Evolutionary conservation across 2,329 filamentous ascomycete genomes (phyloP).

Genomic region (Cadophora malorum): DNA sequence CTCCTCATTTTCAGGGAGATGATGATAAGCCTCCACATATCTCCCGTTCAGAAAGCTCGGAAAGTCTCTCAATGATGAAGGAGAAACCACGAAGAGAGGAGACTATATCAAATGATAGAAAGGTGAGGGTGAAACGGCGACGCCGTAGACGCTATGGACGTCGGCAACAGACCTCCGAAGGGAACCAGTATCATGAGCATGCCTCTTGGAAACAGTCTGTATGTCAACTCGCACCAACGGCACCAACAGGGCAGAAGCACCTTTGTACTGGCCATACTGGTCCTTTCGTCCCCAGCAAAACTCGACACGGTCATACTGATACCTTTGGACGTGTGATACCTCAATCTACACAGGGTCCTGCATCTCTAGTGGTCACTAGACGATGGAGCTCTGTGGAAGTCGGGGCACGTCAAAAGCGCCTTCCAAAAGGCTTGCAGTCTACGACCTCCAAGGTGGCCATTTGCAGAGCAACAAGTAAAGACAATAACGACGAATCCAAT

Average conservation of each 20-base stretch:
- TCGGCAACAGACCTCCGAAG: conserved; percentile 10
- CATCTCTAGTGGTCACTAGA: conserved; percentile 27
- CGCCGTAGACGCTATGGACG: conserved; percentile 22
- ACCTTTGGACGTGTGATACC: conserved; percentile 12
- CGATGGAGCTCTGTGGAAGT: conserved; percentile 42
- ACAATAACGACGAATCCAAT: conserved; percentile 8
- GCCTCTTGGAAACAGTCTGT: conserved; percentile 19
- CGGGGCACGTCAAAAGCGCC: conserved; percentile 23
- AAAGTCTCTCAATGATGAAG: conserved; percentile 36
- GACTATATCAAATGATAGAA: conserved; percentile 26
- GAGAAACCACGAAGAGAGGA: conserved; percentile 24
- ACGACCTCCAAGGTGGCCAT: not conserved
- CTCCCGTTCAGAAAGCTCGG: conserved; percentile 26
- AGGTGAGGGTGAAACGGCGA: not conserved
- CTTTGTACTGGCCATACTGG: conserved; percentile 21
- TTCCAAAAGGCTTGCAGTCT: conserved; percentile 10
- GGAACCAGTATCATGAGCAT: conserved; percentile 16
- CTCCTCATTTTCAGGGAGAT: conserved; percentile 22
- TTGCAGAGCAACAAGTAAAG: not conserved
- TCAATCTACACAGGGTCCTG: conserved; percentile 17
- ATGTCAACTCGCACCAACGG: conserved; percentile 34
- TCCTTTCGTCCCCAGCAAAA: conserved; percentile 14
- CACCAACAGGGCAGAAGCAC: conserved; percentile 21
- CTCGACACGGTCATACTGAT: conserved; percentile 16
- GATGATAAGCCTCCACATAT: conserved; percentile 33